Conservation (phyloP, 2,329 filamentous ascomycete genomes). For the Penicillium sumatraense region DNA sequence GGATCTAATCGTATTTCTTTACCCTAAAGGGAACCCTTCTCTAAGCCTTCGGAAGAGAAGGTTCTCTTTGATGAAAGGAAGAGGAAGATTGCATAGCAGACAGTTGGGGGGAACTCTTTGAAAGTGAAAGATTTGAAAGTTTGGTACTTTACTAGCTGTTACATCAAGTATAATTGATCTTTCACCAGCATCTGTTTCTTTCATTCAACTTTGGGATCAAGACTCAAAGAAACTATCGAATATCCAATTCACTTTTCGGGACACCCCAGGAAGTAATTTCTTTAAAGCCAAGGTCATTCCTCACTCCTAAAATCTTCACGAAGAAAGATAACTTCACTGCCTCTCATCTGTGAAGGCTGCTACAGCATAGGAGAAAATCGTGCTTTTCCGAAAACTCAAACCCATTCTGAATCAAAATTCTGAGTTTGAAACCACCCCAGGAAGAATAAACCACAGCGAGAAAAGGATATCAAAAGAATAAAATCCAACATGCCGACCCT, state of each 20-base stretch:
- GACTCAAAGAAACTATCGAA: background rate
- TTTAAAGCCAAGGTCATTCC: background rate
- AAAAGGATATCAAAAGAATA: too few relatives aligned
- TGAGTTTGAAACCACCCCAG: too few relatives aligned
- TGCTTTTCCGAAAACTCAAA: too few relatives aligned
- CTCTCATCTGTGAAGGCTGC: too few relatives aligned
- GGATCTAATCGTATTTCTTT: constrained; percentile 2
- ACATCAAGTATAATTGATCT: background rate
- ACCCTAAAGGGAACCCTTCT: too few relatives aligned
- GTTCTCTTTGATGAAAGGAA: background rate
- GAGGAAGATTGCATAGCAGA: too few relatives aligned
- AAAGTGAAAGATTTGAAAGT: background rate
- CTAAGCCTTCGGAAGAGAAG: too few relatives aligned
- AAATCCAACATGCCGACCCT: too few relatives aligned
- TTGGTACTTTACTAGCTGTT: background rate
- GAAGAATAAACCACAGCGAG: too few relatives aligned
- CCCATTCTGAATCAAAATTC: too few relatives aligned
- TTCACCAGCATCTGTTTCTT: background rate
- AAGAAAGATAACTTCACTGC: background rate
- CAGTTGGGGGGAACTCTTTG: too few relatives aligned
- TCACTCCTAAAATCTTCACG: background rate
- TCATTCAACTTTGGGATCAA: background rate
- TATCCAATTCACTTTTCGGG: background rate
- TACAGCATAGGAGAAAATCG: too few relatives aligned
- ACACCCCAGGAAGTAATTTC: background rate